Conservation (phyloP, 352 stramenopile species). For the Pythium chondricola region DNA sequence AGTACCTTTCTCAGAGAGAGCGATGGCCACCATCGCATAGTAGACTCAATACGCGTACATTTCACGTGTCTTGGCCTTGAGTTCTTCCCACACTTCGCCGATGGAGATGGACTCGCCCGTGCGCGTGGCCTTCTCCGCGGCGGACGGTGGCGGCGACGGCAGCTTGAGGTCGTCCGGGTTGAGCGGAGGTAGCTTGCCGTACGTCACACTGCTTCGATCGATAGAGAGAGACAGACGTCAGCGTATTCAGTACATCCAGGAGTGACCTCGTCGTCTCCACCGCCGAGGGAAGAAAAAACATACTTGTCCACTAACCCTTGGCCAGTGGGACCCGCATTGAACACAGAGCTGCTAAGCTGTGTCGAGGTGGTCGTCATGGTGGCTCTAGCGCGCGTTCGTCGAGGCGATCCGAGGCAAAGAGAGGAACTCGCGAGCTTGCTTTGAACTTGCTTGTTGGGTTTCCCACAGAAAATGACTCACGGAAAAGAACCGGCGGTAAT, state of each 20-base stretch:
- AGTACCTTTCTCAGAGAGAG: neutral
- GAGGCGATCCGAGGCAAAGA: too few relatives aligned
- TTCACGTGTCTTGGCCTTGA: slow-evolving; percentile 74
- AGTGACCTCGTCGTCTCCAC: too few relatives aligned
- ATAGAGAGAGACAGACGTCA: neutral
- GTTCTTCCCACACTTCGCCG: slow-evolving; percentile 76
- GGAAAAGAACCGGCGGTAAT: too few relatives aligned
- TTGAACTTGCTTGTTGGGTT: too few relatives aligned
- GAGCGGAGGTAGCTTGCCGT: slow-evolving; percentile 73
- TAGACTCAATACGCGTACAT: slow-evolving; percentile 35
- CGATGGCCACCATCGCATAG: neutral
- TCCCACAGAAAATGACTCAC: too few relatives aligned
- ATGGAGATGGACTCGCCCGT: slow-evolving; percentile 68
- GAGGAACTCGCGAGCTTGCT: too few relatives aligned
- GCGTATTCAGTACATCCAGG: too few relatives aligned
- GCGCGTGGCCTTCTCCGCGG: slow-evolving; percentile 62
- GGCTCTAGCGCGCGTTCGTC: neutral
- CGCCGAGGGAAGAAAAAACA: too few relatives aligned
- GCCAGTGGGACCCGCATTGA: slow-evolving; percentile 59
- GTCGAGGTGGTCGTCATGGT: slow-evolving; percentile 21
- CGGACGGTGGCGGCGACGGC: slow-evolving; percentile 64
- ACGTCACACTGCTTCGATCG: slow-evolving; percentile 38
- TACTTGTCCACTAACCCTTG: slow-evolving; percentile 48
- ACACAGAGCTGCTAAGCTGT: slow-evolving; percentile 35
- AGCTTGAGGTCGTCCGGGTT: slow-evolving; percentile 85